Percentiles rank a stretch among this genome's conserved stretches.
Conservation (phyloP, 2,329 filamentous ascomycete genomes). For the Calonectria pauciramosa region DNA sequence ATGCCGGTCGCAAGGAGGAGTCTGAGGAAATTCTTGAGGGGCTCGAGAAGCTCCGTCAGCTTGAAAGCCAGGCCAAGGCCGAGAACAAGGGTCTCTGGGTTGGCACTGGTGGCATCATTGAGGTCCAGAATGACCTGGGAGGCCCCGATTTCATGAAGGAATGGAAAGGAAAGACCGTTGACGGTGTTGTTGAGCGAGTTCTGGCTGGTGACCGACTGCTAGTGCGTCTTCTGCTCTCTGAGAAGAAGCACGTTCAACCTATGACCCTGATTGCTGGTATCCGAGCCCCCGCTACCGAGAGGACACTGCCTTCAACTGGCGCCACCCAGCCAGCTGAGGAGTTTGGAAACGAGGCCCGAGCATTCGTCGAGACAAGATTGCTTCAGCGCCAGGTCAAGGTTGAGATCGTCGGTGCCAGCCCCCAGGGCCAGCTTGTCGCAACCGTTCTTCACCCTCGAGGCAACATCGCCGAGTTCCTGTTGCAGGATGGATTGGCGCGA, state of each 20-base stretch:
- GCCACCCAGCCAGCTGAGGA: slow-evolving; percentile 89
- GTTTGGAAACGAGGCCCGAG: slow-evolving; percentile 88
- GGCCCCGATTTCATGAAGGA: slow-evolving; percentile 84
- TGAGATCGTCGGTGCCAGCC: slow-evolving; percentile 86
- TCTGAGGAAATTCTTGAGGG: slow-evolving; percentile 79
- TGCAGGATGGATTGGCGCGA: slow-evolving; percentile 89
- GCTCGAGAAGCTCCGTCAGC: slow-evolving; percentile 81
- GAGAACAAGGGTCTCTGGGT: slow-evolving; percentile 88
- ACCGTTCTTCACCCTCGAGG: slow-evolving; percentile 89
- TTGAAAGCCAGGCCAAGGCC: slow-evolving; percentile 83
- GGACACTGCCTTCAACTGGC: slow-evolving; percentile 82
- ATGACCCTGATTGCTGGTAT: slow-evolving; percentile 92
- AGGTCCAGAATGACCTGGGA: slow-evolving; percentile 85
- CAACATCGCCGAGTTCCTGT: slow-evolving; percentile 91
- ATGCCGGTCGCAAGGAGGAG: slow-evolving; percentile 92
- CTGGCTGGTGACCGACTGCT: slow-evolving; percentile 92
- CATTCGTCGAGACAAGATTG: slow-evolving; percentile 88
- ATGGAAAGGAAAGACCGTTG: slow-evolving; percentile 87
- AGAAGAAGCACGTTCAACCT: slow-evolving; percentile 89
- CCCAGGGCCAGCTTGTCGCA: slow-evolving; percentile 92
- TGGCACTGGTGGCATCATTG: slow-evolving; percentile 74
- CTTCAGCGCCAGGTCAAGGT: slow-evolving; percentile 89
- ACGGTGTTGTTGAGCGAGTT: slow-evolving; percentile 91
- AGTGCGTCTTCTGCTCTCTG: slow-evolving; percentile 82
- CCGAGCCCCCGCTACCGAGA: slow-evolving; percentile 89